Conservation (phyloP, 1,284 basidiomycete genomes). For the Anthracocystis setariae region DNA sequence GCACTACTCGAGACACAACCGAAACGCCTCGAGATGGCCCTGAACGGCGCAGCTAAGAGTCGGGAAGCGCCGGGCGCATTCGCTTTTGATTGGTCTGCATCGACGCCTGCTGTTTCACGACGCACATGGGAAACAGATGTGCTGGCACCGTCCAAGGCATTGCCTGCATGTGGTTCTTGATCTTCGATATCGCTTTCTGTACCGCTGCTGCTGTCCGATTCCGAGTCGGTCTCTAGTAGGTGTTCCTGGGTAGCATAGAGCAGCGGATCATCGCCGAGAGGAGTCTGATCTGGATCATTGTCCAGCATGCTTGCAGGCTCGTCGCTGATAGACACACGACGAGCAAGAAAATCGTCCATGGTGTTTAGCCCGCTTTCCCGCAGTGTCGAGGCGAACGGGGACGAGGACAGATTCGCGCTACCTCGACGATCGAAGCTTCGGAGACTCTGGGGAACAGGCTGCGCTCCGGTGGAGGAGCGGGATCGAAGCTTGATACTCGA, state of each 20-base stretch:
- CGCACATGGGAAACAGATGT: not conserved
- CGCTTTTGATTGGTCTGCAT: not conserved
- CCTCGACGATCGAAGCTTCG: not conserved
- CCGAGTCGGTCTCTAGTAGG: constrained; percentile 45
- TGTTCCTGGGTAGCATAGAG: constrained; percentile 46
- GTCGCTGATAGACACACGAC: constrained; percentile 33
- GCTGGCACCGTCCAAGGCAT: not conserved
- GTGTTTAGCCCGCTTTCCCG: not conserved
- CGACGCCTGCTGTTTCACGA: not conserved
- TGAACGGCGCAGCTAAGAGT: constrained; percentile 1
- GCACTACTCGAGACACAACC: constrained; percentile 70
- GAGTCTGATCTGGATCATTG: constrained; percentile 51
- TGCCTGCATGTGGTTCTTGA: no score
- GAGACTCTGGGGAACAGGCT: not conserved
- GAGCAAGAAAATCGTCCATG: constrained; percentile 8
- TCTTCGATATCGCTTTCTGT: constrained; percentile 12
- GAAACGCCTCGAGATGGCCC: constrained; percentile 72
- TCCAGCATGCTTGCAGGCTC: constrained; percentile 51
- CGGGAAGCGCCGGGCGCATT: not conserved
- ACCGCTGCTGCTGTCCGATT: constrained; percentile 13
- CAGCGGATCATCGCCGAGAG: constrained; percentile 55
- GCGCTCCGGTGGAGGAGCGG: constrained; percentile 11
- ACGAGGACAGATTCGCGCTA: not conserved
- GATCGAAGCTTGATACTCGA: constrained; percentile 40
- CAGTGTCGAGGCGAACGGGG: constrained; percentile 1